These are phyloP conservation scores for Dendrocalamus sinicus DNA, from an alignment of 176 grass and related monocot genomes.

Conservation along the genomic window DNA sequence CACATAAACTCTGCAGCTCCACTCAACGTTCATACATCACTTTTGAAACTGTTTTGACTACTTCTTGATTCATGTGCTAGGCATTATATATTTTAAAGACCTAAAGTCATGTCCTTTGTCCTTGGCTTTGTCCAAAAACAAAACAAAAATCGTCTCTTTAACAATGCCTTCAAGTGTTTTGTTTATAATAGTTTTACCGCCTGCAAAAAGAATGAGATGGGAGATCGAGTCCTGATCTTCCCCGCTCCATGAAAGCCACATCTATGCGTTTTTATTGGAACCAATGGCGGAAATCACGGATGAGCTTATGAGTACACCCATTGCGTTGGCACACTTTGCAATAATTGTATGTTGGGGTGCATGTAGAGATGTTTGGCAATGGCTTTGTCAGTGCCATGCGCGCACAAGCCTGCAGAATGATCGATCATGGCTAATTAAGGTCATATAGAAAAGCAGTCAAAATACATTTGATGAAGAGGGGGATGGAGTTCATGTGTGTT, in stretches of 20 bases:
- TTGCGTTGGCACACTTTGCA: constrained; percentile 14
- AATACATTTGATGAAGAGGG: too few relatives aligned
- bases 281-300: constrained; percentile 20
- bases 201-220: constrained; percentile 8
- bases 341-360: constrained; percentile 7
- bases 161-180: neutral
- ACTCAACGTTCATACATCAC: neutral
- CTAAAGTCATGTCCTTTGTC: constrained; percentile 46
- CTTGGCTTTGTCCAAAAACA: constrained; percentile 31
- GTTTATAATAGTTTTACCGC: constrained; percentile 5
- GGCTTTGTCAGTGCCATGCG: neutral
- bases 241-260: constrained; percentile 19
- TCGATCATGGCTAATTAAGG: neutral
- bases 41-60: constrained; percentile 29
- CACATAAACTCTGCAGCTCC: neutral
- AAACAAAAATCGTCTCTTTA: neutral
- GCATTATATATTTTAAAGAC: constrained; percentile 8
- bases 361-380: neutral
- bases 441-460: too few relatives aligned
- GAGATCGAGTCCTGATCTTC: constrained; percentile 18
- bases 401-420: neutral
- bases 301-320: constrained; percentile 36
- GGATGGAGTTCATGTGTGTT: too few relatives aligned
- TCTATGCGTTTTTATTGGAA: constrained; percentile 22
- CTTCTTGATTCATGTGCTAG: constrained; percentile 29